A percentile compares a stretch with the other conserved stretches of the same genome.
phyloP scores from a whole-genome alignment of 1,284 basidiomycete genomes.

The Apiotrichum montevideense region DNA sequence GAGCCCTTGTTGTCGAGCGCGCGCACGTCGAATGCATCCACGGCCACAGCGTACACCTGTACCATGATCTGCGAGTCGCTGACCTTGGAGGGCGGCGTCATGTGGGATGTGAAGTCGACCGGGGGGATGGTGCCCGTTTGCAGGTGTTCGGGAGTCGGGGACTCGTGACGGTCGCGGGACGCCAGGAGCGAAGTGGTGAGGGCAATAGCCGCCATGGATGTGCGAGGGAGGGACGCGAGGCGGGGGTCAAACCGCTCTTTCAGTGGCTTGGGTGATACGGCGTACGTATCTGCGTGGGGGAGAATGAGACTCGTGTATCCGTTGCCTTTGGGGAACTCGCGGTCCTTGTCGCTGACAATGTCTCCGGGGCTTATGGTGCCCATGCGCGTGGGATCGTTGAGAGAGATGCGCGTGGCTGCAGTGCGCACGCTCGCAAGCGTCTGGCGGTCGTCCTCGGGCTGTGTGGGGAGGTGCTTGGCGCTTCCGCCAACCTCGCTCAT shows the following conservation, averaged over 20 bases:
- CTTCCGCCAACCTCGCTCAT: neutral
- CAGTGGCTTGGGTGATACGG: slow-evolving; percentile 33
- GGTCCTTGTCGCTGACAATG: slow-evolving; percentile 31
- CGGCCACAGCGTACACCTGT: slow-evolving; percentile 74
- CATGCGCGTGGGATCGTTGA: neutral
- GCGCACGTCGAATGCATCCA: slow-evolving; percentile 66
- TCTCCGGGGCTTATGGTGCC: neutral
- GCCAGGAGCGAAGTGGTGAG: slow-evolving; percentile 21
- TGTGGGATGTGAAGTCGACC: slow-evolving; percentile 59
- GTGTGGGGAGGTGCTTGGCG: neutral
- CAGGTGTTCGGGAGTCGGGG: slow-evolving; percentile 49
- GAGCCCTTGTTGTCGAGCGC: slow-evolving; percentile 53
- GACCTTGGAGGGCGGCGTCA: slow-evolving; percentile 67
- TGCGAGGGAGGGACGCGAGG: slow-evolving; percentile 66
- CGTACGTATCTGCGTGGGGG: slow-evolving; percentile 54
- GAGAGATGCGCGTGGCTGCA: neutral
- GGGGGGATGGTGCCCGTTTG: slow-evolving; percentile 41
- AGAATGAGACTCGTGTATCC: slow-evolving; percentile 55
- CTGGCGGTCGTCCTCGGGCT: neutral
- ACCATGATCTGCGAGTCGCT: slow-evolving; percentile 63
- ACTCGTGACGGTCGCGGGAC: slow-evolving; percentile 10
- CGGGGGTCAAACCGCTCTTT: slow-evolving; percentile 55
- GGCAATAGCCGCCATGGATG: slow-evolving; percentile 77
- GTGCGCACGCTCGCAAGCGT: neutral
- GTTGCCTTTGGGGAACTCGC: slow-evolving; percentile 20